Base-by-base conservation (phyloP, 228 moss, liverwort and hornwort genomes). In the Sphagnum fallax region DNA sequence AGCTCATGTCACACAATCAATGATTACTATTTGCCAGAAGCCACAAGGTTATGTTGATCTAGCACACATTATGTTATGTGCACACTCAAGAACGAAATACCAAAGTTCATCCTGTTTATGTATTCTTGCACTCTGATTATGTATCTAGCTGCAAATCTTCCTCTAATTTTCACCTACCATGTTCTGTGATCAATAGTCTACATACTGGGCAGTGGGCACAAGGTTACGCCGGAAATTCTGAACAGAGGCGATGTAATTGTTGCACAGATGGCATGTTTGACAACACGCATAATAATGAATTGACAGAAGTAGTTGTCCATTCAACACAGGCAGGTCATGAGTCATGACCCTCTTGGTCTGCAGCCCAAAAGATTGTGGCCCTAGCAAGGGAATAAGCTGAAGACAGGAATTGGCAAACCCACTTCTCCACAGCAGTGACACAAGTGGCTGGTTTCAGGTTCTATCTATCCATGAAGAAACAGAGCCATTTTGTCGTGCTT, bases 231-330 rank as follows among this genome's bases (percentile, higher is more conserved):
- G 5, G 16, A 62, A 47, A 16, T 4, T 7, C 62, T 6, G 10
- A 47, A 10, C 8, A 47, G 32, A 32, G 32, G 32, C 32, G 92
- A 95, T 82, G 79, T 95, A 70, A 76, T 95, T 60, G 81, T 95
- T 47, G 92, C 75, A 95, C 92, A 4, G 95, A 95, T 71, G 95
- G 95, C 14, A 80, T 95, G 48, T 95, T 95, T 63, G 95, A 95
- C 72, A 95, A 95, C 53, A 50, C 92, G 75, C 92, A 86, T 65
- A 90, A 90, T 83, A 91, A 52, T 72, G 92, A 95, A 49, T 70
- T 95, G 86, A 91, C 85, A 52, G 84, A 83, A 60, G 70, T 90
- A 8, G 82, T 95, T 13, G 82, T 91, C 14, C 92, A 92, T 59
- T 85, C 90, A 51, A 74, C 64, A 10, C 85, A 92, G 69, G 85